phyloP scores from a whole-genome alignment of 1,284 basidiomycete species.

The Moesziomyces sp. region DNA sequence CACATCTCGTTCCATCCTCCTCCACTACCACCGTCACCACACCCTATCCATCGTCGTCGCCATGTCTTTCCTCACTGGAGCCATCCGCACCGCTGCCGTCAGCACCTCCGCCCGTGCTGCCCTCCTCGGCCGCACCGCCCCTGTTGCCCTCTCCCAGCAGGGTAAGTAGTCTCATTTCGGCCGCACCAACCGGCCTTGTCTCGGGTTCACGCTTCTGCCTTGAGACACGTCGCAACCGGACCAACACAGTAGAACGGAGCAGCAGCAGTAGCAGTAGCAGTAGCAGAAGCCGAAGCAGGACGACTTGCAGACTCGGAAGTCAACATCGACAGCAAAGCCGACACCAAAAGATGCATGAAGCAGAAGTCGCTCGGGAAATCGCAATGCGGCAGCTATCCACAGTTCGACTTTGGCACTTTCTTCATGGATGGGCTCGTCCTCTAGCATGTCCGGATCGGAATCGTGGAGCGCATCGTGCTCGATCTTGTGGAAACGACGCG shows the following conservation, averaged over 20 bases:
- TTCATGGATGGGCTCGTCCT: no score
- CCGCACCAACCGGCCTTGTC: not conserved
- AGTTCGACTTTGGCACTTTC: no score
- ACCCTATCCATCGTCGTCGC: conserved; percentile 1
- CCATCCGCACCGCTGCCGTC: conserved; percentile 59
- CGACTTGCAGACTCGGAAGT: no score
- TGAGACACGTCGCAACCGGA: not conserved
- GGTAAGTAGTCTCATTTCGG: conserved; percentile 23
- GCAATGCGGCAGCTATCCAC: no score
- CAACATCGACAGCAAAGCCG: not conserved
- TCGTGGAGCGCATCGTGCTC: no score
- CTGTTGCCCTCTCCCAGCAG: conserved; percentile 47
- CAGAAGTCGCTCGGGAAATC: no score
- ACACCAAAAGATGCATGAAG: no score
- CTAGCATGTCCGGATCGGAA: no score
- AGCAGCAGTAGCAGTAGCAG: not conserved
- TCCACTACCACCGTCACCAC: conserved; percentile 10
- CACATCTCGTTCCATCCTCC: no score
- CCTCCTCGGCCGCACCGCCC: conserved; percentile 40
- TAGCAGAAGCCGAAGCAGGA: conserved; percentile 1
- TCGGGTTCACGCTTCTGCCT: conserved; percentile 2
- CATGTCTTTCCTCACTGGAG: conserved; percentile 62
- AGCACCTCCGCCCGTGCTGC: conserved; percentile 54
- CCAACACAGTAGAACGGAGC: not conserved
- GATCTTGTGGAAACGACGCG: no score